phyloP scores from a whole-genome alignment of 192 early-diverging fungal genomes.

The Entophlyctis helioformis region DNA sequence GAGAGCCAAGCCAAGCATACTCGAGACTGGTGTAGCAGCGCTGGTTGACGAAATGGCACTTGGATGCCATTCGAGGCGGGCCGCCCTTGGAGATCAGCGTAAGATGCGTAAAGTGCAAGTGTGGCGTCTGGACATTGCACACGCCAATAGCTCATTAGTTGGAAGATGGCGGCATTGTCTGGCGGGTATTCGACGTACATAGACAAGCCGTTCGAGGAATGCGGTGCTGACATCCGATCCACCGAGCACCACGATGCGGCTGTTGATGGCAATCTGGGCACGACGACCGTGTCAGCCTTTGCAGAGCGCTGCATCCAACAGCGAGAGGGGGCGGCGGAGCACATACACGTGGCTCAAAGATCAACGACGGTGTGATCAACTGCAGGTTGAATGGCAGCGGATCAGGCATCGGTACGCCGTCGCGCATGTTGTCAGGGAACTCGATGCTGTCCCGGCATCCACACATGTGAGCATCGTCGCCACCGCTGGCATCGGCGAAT shows the following conservation, averaged over 20 bases:
- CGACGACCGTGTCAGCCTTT: no score
- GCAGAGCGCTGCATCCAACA: no score
- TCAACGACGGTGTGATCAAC: slow-evolving; percentile 21
- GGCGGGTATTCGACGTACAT: slow-evolving; percentile 14
- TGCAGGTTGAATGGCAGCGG: slow-evolving; percentile 20
- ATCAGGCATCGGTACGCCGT: slow-evolving; percentile 18
- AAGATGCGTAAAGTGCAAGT: slow-evolving; percentile 29
- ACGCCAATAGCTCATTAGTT: background rate
- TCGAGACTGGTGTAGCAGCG: slow-evolving; percentile 18
- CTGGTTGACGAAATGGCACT: slow-evolving; percentile 12
- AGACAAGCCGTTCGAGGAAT: slow-evolving; percentile 36
- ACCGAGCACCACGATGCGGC: slow-evolving; percentile 39
- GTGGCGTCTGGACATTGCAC: slow-evolving; percentile 26
- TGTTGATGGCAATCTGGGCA: slow-evolving; percentile 15
- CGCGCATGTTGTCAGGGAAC: slow-evolving; percentile 31
- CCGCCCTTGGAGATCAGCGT: slow-evolving; percentile 27
- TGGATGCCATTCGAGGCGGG: slow-evolving; percentile 2
- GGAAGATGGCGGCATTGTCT: background rate
- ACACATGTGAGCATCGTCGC: background rate
- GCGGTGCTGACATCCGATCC: slow-evolving; percentile 36
- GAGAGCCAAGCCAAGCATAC: slow-evolving; percentile 2
- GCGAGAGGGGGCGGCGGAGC: no score
- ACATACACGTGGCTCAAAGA: slow-evolving; percentile 32
- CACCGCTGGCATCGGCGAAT: no score
- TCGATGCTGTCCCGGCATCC: slow-evolving; percentile 27